Base-by-base conservation (phyloP, 768 basidiomycete species). In the Xerocomus potaroensis region DNA sequence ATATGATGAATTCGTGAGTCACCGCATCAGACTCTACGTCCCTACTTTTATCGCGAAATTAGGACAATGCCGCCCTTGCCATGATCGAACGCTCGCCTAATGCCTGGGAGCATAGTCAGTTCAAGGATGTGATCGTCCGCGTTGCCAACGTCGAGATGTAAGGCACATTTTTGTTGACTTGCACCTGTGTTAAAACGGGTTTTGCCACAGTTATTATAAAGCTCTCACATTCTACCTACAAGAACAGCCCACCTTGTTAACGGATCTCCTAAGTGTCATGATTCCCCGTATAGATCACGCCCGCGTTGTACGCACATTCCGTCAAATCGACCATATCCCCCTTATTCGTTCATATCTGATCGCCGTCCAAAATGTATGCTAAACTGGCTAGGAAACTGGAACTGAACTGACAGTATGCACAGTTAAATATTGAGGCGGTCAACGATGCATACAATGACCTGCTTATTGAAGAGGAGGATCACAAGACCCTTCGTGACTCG, bases 71-170 rank as follows among this genome's bases (percentile, higher is more conserved):
- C 26, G 91, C 95, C 30, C 75, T 98, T 55, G 91, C 93, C 4
- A 99, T 98, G 94, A 97, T 98, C 65, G 96, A 99, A 66, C 86
- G 94, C 16, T 90, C 96, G 2, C 80, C 91, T n/a, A 92, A 96
- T 67, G 92, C 93, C 40, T 99, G 94, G 94, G 96, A 99, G 47
- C 96, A 99, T 72, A 94, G 91, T 60, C 95, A 97, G 67, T 99
- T 99, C 84, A 98, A 98, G 77, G 96, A 98, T 57, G 85, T 96
- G 47, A 79, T 96, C 45, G 90, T 97, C 61, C 89, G 94, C 49
- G 94, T 88, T 18, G 95, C 96, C 39, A 99, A 99, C 61, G 81
- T 98, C 51, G 96, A 99, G 72, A 97, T 99, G 89, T 89, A 66
- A 49, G 81, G 56, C 21, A 2, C 41, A 41, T 5, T 30, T 22